Base-by-base conservation (phyloP, 2,329 filamentous ascomycete species). In the Zasmidium cellare region DNA sequence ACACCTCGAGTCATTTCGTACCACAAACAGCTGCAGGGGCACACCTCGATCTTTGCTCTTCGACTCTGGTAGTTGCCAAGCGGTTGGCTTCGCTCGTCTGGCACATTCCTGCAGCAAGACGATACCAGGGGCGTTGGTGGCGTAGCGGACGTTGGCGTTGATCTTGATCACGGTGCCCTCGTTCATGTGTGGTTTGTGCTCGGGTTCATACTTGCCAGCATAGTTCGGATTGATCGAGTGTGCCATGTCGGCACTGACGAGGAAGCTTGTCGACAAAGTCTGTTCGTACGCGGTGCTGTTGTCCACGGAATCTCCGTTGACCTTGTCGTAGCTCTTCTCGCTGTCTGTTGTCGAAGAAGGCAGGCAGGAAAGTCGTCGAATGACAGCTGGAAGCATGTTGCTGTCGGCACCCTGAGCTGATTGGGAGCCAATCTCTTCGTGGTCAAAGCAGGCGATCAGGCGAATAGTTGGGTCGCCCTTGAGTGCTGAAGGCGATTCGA, bases 211-310 rank as follows among this genome's bases (percentile, higher is more conserved):
- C 77, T 97, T 97, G 67, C 79, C 86, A 3, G 87, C 83, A 74
- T 97, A 99, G 79, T 99, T 99, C 57, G 94, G 94, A 75, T 99
- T 91, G 14, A 99, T 87, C 3, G 89, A 89, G 79, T 99, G 94
- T 1, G 94, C 92, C 94, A 99, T 97, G 74, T 99, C 94, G 53
- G 94, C 94, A 5, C 91, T 96, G 62, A 99, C 83, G 58, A 99
- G 86, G 82, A 99, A 97, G 1, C 92, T 97, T 24, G 89, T 89
- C 5, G 92, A 85, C 53, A 96, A 83, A 1, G 91, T 94, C 80
- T 97, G 93, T 77, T 99, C 94, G 73, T 92, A 97, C 31, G 92
- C 91, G 1, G 92, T 96, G 6, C 86, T 79, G 14, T 88, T 77
- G 65, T 89, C 87, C 12, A 88, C 85, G 9, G 53, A 46, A 31